Conservation (phyloP, 1,139 yeast species). For the Magnusiomyces fungicola region DNA sequence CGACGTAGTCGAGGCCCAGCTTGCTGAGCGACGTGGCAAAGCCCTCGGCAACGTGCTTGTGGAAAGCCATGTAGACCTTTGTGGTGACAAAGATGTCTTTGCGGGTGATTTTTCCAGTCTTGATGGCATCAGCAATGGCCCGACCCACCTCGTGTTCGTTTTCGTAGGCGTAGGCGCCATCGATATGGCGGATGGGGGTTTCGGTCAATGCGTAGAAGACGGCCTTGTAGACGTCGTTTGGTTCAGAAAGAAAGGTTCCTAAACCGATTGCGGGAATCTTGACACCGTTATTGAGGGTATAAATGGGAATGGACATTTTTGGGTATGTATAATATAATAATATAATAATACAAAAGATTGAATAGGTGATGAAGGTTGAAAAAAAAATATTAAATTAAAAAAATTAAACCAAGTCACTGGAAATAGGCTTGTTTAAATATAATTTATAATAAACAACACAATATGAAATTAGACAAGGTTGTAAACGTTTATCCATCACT, state of each 20-base stretch:
- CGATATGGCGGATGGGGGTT: slow-evolving; percentile 72
- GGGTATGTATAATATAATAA: too few species aligned
- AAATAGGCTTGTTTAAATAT: too few species aligned
- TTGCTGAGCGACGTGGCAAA: slow-evolving; percentile 56
- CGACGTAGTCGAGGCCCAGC: slow-evolving; percentile 73
- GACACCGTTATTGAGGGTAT: slow-evolving; percentile 32
- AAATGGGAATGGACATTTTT: slow-evolving; percentile 12
- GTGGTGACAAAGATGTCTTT: slow-evolving; percentile 71
- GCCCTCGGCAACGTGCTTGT: slow-evolving; percentile 51
- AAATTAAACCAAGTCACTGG: too few species aligned
- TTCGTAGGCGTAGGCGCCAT: slow-evolving; percentile 62
- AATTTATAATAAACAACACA: too few species aligned
- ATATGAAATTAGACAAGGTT: too few species aligned
- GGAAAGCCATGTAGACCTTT: slow-evolving; percentile 67
- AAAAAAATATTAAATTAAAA: too few species aligned
- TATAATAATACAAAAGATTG: too few species aligned
- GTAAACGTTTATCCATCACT: too few species aligned
- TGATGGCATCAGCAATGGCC: slow-evolving; percentile 44
- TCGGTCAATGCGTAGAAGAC: slow-evolving; percentile 28
- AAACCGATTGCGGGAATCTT: slow-evolving; percentile 44
- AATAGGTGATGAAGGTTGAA: too few species aligned
- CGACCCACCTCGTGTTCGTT: slow-evolving; percentile 62
- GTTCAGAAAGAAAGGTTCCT: slow-evolving; percentile 57
- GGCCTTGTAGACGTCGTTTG: slow-evolving; percentile 30
- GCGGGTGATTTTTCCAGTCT: slow-evolving; percentile 59